These are phyloP conservation scores for Peronosclerospora sorghi DNA, from an alignment of 352 stramenopile genomes.

Conservation along the genomic window DNA sequence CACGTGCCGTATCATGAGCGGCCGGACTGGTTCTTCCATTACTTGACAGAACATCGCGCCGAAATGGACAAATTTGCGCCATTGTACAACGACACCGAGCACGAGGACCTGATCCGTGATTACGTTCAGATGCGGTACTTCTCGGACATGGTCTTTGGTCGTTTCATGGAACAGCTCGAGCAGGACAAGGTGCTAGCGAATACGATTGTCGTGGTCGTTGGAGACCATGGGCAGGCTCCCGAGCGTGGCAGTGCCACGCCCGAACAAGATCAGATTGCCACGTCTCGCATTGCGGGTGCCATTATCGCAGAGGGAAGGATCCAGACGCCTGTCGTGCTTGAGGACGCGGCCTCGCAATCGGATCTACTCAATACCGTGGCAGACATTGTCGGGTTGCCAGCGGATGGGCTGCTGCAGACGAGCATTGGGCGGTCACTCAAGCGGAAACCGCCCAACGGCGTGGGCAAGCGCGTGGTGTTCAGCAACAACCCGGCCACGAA, in stretches of 20 bases:
- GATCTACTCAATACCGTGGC: conserved; percentile 48
- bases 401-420: conserved; percentile 34
- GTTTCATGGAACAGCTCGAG: conserved; percentile 39
- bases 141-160: conserved; percentile 38
- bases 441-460: conserved; percentile 5
- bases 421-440: conserved; percentile 47
- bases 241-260: conserved; percentile 10
- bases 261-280: too few relatives aligned
- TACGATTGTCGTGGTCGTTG: conserved; percentile 44
- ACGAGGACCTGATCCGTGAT: conserved; percentile 17
- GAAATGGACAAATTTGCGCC: conserved; percentile 40
- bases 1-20: conserved; percentile 23
- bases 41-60: conserved; percentile 2
- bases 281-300: not conserved
- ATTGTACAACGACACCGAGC: conserved; percentile 30
- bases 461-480: conserved; percentile 21
- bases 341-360: conserved; percentile 30
- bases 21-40: conserved; percentile 27
- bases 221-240: conserved; percentile 39
- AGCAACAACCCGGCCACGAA: conserved; percentile 39
- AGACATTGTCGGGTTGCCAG: conserved; percentile 37
- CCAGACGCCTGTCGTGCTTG: conserved; percentile 3
- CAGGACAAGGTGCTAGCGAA: conserved; percentile 33
- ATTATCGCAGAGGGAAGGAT: not conserved
- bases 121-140: conserved; percentile 54